Evolutionary conservation across 2,329 filamentous ascomycete genomes (phyloP).

Genomic region (Aaosphaeria arxii): DNA sequence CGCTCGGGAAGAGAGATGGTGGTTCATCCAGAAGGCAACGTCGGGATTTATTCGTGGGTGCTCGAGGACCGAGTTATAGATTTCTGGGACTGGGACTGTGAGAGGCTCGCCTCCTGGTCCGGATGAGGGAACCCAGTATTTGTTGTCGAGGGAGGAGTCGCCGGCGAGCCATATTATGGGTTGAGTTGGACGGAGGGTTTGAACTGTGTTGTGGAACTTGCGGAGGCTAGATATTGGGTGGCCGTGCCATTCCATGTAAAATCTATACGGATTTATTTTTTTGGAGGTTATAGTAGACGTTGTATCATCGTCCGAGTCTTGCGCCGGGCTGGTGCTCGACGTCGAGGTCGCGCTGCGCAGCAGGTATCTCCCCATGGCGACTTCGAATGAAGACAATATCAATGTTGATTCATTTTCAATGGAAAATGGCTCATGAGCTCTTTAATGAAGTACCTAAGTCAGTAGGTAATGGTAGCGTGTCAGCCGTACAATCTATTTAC

Average conservation of each 20-base stretch:
- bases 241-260: slow-evolving; percentile 35
- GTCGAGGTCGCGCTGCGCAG: too few species aligned
- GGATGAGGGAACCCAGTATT: slow-evolving; percentile 28
- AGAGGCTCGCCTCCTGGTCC: slow-evolving; percentile 9
- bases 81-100: slow-evolving; percentile 17
- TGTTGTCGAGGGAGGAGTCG: slow-evolving; percentile 40
- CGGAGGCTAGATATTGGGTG: slow-evolving; percentile 29
- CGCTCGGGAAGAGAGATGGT: slow-evolving; percentile 24
- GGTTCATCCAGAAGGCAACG: slow-evolving; percentile 38
- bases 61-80: slow-evolving; percentile 25
- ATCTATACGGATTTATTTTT: slow-evolving; percentile 23
- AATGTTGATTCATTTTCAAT: too few species aligned
- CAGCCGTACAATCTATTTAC: too few species aligned
- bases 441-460: too few species aligned
- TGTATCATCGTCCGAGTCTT: too few species aligned
- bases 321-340: too few species aligned
- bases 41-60: slow-evolving; percentile 27
- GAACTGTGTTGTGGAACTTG: slow-evolving; percentile 20
- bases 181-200: slow-evolving; percentile 17
- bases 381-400: too few species aligned
- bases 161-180: slow-evolving; percentile 37
- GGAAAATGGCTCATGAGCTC: too few species aligned
- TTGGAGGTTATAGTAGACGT: neutral
- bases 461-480: too few species aligned
- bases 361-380: too few species aligned